Conservation (phyloP, 1,139 yeast species). For the Blastobotrys proliferans region DNA sequence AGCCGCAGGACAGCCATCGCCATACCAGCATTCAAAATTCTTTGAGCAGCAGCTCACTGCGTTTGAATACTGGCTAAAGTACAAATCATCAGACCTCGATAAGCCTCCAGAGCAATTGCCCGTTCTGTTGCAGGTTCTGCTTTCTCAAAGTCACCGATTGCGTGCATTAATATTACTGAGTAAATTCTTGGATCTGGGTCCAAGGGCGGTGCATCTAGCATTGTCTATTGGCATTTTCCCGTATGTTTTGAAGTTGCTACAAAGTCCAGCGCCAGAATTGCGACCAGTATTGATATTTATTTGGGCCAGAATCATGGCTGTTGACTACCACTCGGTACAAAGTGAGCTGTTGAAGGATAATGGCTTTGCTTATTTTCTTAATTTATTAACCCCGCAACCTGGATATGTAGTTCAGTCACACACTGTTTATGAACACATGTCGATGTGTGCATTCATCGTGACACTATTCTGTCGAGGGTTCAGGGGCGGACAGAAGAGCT, state of each 20-base stretch:
- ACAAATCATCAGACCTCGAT: conserved; percentile 64
- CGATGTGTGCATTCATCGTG: conserved; percentile 90
- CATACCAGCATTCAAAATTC: conserved; percentile 85
- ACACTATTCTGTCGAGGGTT: conserved; percentile 80
- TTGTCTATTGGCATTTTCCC: conserved; percentile 95
- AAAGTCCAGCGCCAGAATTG: conserved; percentile 92
- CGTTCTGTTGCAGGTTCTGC: conserved; percentile 82
- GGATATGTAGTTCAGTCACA: conserved; percentile 35
- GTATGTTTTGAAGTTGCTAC: conserved; percentile 81
- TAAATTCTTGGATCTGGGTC: conserved; percentile 86
- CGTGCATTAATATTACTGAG: conserved; percentile 82
- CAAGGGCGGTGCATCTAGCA: conserved; percentile 95
- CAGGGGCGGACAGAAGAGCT: conserved; percentile 72
- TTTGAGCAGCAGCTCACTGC: conserved; percentile 96
- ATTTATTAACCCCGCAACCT: conserved; percentile 56
- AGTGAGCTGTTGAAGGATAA: conserved; percentile 88
- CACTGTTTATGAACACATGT: conserved; percentile 68
- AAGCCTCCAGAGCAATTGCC: conserved; percentile 95
- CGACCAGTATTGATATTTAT: conserved; percentile 92
- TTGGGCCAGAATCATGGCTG: conserved; percentile 98
- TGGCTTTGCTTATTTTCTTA: conserved; percentile 83
- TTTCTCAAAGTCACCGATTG: conserved; percentile 91
- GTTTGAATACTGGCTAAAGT: conserved; percentile 92
- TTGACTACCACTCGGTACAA: conserved; percentile 85
- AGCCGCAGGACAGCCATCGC: conserved; percentile 34